Evolutionary conservation across 2,329 filamentous ascomycete genomes (phyloP).

Genomic region (Nothomitra cinnamomea): DNA sequence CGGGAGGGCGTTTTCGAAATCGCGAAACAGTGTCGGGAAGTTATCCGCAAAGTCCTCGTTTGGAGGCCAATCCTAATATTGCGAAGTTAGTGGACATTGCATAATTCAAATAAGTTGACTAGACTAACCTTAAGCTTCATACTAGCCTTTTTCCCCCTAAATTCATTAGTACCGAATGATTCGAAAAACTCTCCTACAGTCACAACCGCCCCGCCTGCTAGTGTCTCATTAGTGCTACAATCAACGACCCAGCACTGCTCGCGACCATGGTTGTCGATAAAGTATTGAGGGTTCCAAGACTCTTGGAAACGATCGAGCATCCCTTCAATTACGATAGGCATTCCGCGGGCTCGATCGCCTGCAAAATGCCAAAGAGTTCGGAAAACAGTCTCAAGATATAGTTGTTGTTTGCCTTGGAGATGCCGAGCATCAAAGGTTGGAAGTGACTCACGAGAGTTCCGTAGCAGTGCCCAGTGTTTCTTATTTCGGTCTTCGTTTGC

Average conservation of each 20-base stretch:
- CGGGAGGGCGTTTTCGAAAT: slow-evolving; percentile 16
- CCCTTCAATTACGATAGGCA: slow-evolving; percentile 14
- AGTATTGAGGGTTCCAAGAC: slow-evolving; percentile 14
- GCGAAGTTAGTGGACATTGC: not conserved
- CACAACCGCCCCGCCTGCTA: slow-evolving; percentile 3
- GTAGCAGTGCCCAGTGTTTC: not conserved
- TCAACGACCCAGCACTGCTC: slow-evolving; percentile 13
- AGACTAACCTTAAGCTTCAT: slow-evolving; percentile 9
- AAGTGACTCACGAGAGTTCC: not conserved
- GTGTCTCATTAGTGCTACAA: slow-evolving; percentile 8
- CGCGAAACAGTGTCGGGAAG: slow-evolving; percentile 14
- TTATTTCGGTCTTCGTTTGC: not conserved
- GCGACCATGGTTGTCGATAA: slow-evolving; percentile 12
- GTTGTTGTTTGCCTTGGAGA: not conserved
- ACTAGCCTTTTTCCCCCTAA: slow-evolving; percentile 4
- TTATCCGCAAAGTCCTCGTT: slow-evolving; percentile 12
- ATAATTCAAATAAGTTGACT: not conserved
- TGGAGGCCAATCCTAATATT: slow-evolving; percentile 15
- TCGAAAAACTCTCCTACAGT: slow-evolving; percentile 13
- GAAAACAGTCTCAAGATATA: slow-evolving; percentile 11
- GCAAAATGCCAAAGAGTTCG: slow-evolving; percentile 12
- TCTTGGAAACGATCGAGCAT: slow-evolving; percentile 13
- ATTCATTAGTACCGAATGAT: slow-evolving; percentile 10
- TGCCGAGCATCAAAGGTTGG: not conserved
- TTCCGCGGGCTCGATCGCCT: slow-evolving; percentile 7